Percentiles rank a stretch among this genome's conserved stretches.
phyloP scores from a whole-genome alignment of 345 rosid genomes.

The Nasturtium officinale region DNA sequence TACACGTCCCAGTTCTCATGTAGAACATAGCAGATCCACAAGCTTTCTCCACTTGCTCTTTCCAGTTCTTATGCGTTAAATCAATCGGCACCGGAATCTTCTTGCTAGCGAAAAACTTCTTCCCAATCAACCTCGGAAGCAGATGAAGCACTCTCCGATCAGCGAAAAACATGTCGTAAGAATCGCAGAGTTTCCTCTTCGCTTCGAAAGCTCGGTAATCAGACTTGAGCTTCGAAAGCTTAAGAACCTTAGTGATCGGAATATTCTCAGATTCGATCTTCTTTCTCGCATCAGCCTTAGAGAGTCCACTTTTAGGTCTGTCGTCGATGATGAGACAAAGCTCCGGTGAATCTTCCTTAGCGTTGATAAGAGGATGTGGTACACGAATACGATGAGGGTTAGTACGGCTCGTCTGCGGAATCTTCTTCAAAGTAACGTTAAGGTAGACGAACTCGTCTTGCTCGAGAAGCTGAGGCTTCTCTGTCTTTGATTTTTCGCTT shows the following conservation, averaged over 20 bases:
- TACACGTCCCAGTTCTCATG: conserved; percentile 68
- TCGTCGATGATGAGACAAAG: conserved; percentile 77
- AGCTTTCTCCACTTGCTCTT: conserved; percentile 66
- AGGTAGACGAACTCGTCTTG: conserved; percentile 69
- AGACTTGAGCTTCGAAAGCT: conserved; percentile 56
- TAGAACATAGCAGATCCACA: conserved; percentile 67
- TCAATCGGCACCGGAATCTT: conserved; percentile 66
- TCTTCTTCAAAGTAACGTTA: conserved; percentile 62
- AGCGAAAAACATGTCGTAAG: conserved; percentile 43
- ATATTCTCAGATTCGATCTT: conserved; percentile 67
- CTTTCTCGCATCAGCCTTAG: conserved; percentile 59
- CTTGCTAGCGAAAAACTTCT: conserved; percentile 69
- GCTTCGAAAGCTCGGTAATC: conserved; percentile 34
- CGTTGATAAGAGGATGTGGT: conserved; percentile 54
- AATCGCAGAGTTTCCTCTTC: conserved; percentile 44
- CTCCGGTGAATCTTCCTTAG: conserved; percentile 50
- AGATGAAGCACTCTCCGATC: conserved; percentile 44
- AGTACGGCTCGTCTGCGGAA: conserved; percentile 57
- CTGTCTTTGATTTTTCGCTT: conserved; percentile 46
- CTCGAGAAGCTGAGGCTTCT: conserved; percentile 71
- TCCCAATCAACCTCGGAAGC: conserved; percentile 78
- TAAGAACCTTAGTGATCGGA: conserved; percentile 65
- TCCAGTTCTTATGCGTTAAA: conserved; percentile 77
- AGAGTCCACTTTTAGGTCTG: conserved; percentile 63
- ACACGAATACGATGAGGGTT: conserved; percentile 58